phyloP scores from a whole-genome alignment of 148 eudicot species.

The Rheum nobile region DNA sequence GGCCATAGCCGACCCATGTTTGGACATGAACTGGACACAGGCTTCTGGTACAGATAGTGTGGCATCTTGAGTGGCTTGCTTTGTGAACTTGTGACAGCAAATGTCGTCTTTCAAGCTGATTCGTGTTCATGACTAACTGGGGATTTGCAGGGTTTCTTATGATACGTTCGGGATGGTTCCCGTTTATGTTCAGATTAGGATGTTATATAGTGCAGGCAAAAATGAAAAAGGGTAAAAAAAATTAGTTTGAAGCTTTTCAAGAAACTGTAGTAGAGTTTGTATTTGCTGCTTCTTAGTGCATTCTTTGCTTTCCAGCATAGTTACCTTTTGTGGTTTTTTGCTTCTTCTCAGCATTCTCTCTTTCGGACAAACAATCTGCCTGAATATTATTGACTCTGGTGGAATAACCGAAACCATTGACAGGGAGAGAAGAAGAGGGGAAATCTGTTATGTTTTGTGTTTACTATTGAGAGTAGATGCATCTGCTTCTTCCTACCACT shows the following conservation, averaged over 20 bases:
- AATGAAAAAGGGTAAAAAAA: not conserved
- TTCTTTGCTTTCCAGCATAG: not conserved
- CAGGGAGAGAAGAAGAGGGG: too few relatives aligned
- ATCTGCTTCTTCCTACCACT: too few relatives aligned
- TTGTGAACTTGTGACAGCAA: not conserved
- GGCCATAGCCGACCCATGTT: not conserved
- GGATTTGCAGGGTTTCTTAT: not conserved
- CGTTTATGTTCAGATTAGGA: not conserved
- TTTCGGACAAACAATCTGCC: too few relatives aligned
- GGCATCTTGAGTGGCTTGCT: not conserved
- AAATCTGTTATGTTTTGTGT: too few relatives aligned
- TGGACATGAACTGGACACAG: constrained; percentile 7
- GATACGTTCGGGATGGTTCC: not conserved
- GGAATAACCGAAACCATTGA: too few relatives aligned
- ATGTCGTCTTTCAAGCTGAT: not conserved
- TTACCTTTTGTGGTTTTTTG: too few relatives aligned
- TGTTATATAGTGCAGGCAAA: not conserved
- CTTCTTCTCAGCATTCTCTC: too few relatives aligned
- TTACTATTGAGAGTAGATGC: too few relatives aligned
- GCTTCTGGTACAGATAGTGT: constrained; percentile 6
- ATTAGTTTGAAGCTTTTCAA: not conserved
- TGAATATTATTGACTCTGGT: too few relatives aligned
- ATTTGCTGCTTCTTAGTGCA: not conserved
- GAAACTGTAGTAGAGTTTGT: not conserved
- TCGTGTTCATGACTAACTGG: not conserved